phyloP scores from a whole-genome alignment of 83 land plant species.

The Diphasiastrum complanatum region DNA sequence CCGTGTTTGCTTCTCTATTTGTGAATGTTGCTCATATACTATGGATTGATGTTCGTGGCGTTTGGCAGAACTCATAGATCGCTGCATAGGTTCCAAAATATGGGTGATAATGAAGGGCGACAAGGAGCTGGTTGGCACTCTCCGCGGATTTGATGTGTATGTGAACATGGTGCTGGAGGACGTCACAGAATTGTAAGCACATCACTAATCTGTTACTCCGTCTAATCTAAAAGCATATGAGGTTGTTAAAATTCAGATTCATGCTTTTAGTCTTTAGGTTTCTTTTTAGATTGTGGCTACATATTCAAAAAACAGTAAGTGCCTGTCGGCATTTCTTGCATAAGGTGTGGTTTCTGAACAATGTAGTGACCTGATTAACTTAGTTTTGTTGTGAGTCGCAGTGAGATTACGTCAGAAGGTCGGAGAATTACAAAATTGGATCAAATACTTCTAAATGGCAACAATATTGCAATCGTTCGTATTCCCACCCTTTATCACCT shows the following conservation, averaged over 20 bases:
- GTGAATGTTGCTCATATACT: background rate
- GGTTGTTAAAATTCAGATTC: too few relatives aligned
- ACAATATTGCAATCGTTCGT: slow-evolving; percentile 98
- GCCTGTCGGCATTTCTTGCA: too few relatives aligned
- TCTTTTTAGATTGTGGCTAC: too few relatives aligned
- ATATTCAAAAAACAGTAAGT: too few relatives aligned
- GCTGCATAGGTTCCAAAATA: slow-evolving; percentile 97
- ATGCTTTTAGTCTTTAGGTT: background rate
- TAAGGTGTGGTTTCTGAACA: background rate
- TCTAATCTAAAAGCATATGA: too few relatives aligned
- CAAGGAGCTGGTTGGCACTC: slow-evolving; percentile 97
- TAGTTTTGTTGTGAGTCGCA: slow-evolving; percentile 25
- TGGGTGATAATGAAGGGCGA: slow-evolving; percentile 99
- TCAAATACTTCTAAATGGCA: slow-evolving; percentile 91
- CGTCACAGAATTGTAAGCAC: slow-evolving; percentile 85
- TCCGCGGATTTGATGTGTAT: slow-evolving; percentile 89
- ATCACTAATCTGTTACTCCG: background rate
- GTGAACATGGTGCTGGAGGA: slow-evolving; percentile 99
- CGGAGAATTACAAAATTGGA: slow-evolving; percentile 90
- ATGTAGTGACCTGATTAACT: slow-evolving; percentile 4
- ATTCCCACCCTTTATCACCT: too few relatives aligned
- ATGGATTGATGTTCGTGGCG: background rate
- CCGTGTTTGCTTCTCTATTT: slow-evolving; percentile 6
- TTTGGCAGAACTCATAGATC: slow-evolving; percentile 74
- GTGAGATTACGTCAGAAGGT: slow-evolving; percentile 96